These are phyloP conservation scores for Sphaerulina musiva DNA, from an alignment of 2,329 filamentous ascomycete genomes.

Conservation along the genomic window DNA sequence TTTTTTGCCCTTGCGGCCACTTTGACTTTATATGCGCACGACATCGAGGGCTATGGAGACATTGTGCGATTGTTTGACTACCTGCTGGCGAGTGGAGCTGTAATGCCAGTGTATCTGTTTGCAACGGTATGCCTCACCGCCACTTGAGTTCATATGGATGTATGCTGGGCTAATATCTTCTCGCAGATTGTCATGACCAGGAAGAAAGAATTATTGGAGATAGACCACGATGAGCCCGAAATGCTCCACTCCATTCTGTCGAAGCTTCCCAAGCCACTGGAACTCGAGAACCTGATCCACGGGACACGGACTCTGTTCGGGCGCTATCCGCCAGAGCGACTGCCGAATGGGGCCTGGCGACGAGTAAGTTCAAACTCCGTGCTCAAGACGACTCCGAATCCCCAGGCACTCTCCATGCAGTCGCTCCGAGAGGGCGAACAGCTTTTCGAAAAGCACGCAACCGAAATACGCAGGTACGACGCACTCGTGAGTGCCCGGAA, in stretches of 20 bases:
- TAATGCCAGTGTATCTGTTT: constrained; percentile 85
- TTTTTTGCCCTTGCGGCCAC: constrained; percentile 93
- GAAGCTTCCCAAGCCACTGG: constrained; percentile 73
- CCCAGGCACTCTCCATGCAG: constrained; percentile 47
- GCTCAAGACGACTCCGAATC: constrained; percentile 69
- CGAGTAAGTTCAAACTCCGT: constrained; percentile 69
- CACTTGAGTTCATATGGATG: not conserved
- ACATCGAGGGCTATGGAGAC: constrained; percentile 81
- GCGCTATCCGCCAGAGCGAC: constrained; percentile 61
- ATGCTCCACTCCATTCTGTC: constrained; percentile 86
- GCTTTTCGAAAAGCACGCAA: constrained; percentile 65
- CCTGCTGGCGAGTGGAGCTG: constrained; percentile 77
- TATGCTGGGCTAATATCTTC: not conserved
- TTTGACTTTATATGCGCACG: constrained; percentile 92
- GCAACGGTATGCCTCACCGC: constrained; percentile 46
- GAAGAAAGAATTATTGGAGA: constrained; percentile 75
- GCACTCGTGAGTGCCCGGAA: constrained; percentile 15
- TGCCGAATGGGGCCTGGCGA: constrained; percentile 61
- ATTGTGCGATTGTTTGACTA: constrained; percentile 92
- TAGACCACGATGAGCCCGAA: constrained; percentile 76
- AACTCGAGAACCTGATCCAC: constrained; percentile 70
- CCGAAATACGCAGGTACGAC: constrained; percentile 55
- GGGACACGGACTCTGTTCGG: constrained; percentile 59
- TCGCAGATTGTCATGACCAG: constrained; percentile 68
- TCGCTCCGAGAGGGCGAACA: constrained; percentile 58